Percentiles rank a stretch among this genome's conserved stretches.
Evolutionary conservation across 2,329 filamentous ascomycete species (phyloP).

Genomic region (Alternaria atra): DNA sequence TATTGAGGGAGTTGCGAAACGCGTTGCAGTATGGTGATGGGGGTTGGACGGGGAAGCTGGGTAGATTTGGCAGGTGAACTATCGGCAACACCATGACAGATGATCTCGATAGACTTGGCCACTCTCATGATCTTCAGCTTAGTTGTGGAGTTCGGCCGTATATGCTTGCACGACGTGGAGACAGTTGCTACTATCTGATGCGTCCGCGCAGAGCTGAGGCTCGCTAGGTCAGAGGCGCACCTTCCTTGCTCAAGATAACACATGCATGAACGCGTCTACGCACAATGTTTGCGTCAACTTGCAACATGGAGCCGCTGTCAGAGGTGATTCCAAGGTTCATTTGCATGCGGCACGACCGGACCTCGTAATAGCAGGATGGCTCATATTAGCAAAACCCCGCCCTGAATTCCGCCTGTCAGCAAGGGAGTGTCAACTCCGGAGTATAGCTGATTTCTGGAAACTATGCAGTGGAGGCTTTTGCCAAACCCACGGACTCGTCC

Average conservation of each 20-base stretch:
- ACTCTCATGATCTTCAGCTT: background rate
- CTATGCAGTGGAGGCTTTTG: slow-evolving; percentile 27
- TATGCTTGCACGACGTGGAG: slow-evolving; percentile 14
- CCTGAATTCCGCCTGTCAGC: slow-evolving; percentile 37
- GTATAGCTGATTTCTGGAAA: slow-evolving; percentile 37
- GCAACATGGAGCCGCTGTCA: slow-evolving; percentile 34
- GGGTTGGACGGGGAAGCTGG: slow-evolving; percentile 1
- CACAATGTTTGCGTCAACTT: slow-evolving; percentile 33
- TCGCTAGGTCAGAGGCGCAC: slow-evolving; percentile 15
- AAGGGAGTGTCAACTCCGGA: slow-evolving; percentile 35
- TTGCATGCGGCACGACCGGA: slow-evolving; percentile 39
- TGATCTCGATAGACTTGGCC: background rate
- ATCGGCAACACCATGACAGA: background rate
- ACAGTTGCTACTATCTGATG: slow-evolving; percentile 20
- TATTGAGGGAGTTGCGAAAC: slow-evolving; percentile 27
- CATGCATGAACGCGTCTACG: slow-evolving; percentile 24
- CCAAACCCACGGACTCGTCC: slow-evolving; percentile 19
- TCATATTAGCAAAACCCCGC: slow-evolving; percentile 42
- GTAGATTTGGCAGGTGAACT: background rate
- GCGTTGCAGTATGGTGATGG: slow-evolving; percentile 17
- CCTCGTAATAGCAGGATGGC: slow-evolving; percentile 30
- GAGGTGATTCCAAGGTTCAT: slow-evolving; percentile 14
- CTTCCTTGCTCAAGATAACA: slow-evolving; percentile 30
- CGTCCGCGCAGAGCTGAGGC: slow-evolving; percentile 24
- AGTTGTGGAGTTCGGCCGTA: slow-evolving; percentile 17